These are phyloP conservation scores for Globisporangium orthogonon DNA, from an alignment of 352 stramenopile species.

Conservation along the genomic window DNA sequence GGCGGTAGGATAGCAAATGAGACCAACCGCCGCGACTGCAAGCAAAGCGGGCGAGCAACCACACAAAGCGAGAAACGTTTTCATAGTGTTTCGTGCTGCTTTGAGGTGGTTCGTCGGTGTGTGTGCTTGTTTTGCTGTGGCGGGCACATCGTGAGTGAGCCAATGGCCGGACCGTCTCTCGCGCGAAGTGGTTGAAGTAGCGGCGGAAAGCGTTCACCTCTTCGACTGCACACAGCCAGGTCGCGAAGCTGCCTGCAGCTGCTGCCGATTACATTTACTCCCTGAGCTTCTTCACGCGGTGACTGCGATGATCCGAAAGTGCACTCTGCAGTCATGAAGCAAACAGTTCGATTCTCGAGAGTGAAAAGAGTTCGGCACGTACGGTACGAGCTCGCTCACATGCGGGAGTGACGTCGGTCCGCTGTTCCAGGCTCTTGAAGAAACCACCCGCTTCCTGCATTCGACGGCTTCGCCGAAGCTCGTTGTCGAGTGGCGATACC, in stretches of 20 bases:
- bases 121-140: too few species aligned
- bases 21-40: background rate
- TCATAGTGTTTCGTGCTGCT: too few species aligned
- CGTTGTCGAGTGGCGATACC: background rate
- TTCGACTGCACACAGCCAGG: background rate
- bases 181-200: conserved; percentile 8
- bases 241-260: too few species aligned
- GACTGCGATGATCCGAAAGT: background rate
- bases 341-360: too few species aligned
- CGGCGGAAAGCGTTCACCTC: background rate
- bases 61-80: too few species aligned
- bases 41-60: background rate
- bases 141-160: too few species aligned
- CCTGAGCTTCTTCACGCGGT: too few species aligned
- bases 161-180: background rate
- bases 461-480: background rate
- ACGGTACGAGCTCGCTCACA: background rate
- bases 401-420: background rate
- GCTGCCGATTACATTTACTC: background rate
- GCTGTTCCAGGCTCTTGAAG: background rate
- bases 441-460: background rate
- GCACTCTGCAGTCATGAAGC: too few species aligned
- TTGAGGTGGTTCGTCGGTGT: too few species aligned
- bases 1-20: background rate
- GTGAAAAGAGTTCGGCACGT: background rate